Evolutionary conservation across 148 eudicot genomes (phyloP).

Genomic region (Persicaria tinctoria): DNA sequence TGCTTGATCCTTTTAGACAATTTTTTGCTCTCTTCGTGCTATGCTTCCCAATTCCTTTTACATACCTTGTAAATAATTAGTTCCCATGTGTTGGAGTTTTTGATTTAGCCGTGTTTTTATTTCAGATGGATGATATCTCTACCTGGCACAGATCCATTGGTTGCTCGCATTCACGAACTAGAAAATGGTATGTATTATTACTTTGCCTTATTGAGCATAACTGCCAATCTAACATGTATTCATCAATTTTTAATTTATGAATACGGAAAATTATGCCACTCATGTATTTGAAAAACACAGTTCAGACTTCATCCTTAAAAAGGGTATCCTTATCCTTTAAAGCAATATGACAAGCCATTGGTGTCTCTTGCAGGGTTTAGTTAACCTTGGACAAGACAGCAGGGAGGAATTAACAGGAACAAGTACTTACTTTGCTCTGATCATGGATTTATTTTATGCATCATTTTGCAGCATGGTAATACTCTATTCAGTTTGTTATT

Average conservation of each 20-base stretch:
- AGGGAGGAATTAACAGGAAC: no score
- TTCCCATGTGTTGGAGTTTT: background rate
- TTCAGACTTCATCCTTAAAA: background rate
- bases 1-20: background rate
- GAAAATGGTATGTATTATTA: slow-evolving; percentile 52
- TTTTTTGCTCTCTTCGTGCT: background rate
- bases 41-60: background rate
- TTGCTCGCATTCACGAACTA: slow-evolving; percentile 58
- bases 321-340: no score
- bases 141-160: slow-evolving; percentile 40
- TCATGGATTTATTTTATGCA: no score
- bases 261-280: background rate
- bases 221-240: background rate
- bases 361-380: no score
- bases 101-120: slow-evolving; percentile 4
- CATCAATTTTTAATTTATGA: background rate
- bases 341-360: no score
- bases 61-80: background rate
- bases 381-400: no score
- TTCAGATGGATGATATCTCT: slow-evolving; percentile 45
- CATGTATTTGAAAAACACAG: background rate
- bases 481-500: background rate
- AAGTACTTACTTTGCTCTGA: no score
- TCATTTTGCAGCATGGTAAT: no score
- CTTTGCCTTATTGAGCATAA: background rate